Conservation (phyloP, 257 asterid species). For the Anisodus acutangulus region DNA sequence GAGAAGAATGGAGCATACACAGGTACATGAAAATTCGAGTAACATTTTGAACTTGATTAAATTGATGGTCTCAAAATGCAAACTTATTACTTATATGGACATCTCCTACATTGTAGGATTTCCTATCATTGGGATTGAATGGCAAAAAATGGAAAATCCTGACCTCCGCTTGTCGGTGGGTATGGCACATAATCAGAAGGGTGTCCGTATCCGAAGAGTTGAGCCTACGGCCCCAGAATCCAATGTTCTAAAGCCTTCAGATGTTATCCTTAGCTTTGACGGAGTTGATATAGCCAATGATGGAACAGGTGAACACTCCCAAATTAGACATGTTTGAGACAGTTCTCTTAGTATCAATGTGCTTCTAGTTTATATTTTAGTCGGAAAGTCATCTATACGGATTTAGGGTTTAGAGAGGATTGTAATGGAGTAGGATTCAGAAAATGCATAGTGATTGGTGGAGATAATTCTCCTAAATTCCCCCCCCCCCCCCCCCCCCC, state of each 20-base stretch:
- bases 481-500: too few relatives aligned
- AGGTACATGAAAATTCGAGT: background rate
- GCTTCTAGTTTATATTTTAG: constrained; percentile 12
- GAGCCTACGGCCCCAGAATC: constrained; percentile 41
- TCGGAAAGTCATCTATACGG: background rate
- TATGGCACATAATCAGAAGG: constrained; percentile 37
- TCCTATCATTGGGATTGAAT: constrained; percentile 75
- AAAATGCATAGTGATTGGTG: background rate
- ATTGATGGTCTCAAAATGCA: constrained; percentile 22
- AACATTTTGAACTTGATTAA: constrained; percentile 14
- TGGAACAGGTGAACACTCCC: constrained; percentile 39
- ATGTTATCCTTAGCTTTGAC: constrained; percentile 39
- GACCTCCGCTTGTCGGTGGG: constrained; percentile 38
- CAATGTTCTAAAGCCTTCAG: constrained; percentile 35
- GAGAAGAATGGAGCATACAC: constrained; percentile 69
- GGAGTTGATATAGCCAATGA: constrained; percentile 44
- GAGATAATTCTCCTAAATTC: background rate
- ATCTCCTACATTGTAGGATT: constrained; percentile 52
- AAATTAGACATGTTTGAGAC: constrained; percentile 1
- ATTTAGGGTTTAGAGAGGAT: background rate
- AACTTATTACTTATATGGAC: constrained; percentile 5
- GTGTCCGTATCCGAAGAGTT: constrained; percentile 40
- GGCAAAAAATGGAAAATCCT: constrained; percentile 55
- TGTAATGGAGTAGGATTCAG: constrained; percentile 11
- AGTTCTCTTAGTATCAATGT: background rate